Conservation (phyloP, 2,329 filamentous ascomycete genomes). For the Trichoderma koningii region DNA sequence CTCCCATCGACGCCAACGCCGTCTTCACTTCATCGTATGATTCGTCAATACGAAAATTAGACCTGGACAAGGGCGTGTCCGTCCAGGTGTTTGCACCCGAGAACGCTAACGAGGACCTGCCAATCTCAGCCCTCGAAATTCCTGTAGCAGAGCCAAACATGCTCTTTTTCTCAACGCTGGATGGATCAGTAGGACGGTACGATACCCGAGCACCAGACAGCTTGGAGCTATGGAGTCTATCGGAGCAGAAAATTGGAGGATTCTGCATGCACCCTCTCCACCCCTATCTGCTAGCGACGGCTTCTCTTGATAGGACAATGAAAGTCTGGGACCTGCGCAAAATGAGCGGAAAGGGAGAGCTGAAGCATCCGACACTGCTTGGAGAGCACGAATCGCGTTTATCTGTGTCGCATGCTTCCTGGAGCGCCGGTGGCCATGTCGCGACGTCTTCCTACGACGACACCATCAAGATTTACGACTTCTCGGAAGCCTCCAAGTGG, state of each 20-base stretch:
- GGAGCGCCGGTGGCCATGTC: constrained; percentile 80
- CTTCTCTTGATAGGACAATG: constrained; percentile 83
- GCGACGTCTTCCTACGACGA: constrained; percentile 95
- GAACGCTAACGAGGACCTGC: constrained; percentile 69
- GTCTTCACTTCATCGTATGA: constrained; percentile 91
- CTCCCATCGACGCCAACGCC: constrained; percentile 69
- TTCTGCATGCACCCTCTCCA: constrained; percentile 81
- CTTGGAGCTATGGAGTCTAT: constrained; percentile 71
- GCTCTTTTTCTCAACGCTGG: constrained; percentile 84
- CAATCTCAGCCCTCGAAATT: constrained; percentile 84
- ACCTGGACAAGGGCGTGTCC: constrained; percentile 77
- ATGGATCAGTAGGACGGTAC: constrained; percentile 77
- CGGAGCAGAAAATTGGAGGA: constrained; percentile 93
- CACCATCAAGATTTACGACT: constrained; percentile 88
- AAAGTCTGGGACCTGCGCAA: constrained; percentile 92
- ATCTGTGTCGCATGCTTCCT: constrained; percentile 90
- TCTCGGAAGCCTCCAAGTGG: constrained; percentile 64
- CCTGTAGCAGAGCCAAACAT: constrained; percentile 68
- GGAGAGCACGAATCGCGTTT: constrained; percentile 81
- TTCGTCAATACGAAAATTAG: constrained; percentile 83
- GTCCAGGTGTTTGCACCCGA: constrained; percentile 78
- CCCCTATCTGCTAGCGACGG: constrained; percentile 83
- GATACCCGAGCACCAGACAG: constrained; percentile 66
- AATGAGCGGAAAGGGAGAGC: constrained; percentile 64
- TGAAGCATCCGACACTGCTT: constrained; percentile 66